phyloP scores from a whole-genome alignment of 2,329 filamentous ascomycete species.

The Colletotrichum cuscutae region DNA sequence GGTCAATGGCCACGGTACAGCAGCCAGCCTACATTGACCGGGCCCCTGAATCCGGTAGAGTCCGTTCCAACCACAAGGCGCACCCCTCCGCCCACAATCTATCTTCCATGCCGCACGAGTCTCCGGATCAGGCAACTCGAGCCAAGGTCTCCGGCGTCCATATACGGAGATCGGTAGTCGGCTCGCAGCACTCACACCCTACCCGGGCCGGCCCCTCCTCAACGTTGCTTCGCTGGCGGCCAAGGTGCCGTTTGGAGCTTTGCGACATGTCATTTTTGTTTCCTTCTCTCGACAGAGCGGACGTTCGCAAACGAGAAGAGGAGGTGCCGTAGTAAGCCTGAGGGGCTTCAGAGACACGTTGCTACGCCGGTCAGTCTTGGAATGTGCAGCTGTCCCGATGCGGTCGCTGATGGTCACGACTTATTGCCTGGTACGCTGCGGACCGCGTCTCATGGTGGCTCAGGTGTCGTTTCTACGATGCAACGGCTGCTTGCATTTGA shows the following conservation, averaged over 20 bases:
- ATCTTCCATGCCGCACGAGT: constrained; percentile 9
- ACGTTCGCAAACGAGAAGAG: background rate
- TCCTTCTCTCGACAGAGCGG: background rate
- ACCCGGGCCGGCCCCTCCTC: constrained; percentile 14
- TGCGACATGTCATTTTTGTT: constrained; percentile 22
- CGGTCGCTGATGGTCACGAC: background rate
- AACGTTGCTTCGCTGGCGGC: constrained; percentile 29
- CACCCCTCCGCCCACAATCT: constrained; percentile 15
- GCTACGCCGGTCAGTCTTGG: constrained; percentile 28
- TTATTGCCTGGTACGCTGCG: background rate
- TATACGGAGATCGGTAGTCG: constrained; percentile 33
- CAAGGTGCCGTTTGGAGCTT: constrained; percentile 7
- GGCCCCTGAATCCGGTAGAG: background rate
- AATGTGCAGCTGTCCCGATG: constrained; percentile 23
- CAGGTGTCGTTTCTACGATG: constrained; percentile 4
- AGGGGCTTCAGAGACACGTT: constrained; percentile 20
- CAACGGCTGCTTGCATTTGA: constrained; percentile 18
- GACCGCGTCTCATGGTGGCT: constrained; percentile 14
- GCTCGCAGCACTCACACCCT: constrained; percentile 28
- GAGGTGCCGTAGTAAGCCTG: constrained; percentile 12
- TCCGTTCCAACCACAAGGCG: constrained; percentile 7
- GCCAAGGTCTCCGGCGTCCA: constrained; percentile 13
- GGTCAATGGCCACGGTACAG: constrained; percentile 16
- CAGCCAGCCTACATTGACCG: background rate
- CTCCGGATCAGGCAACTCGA: constrained; percentile 12